A percentile compares a stretch with the other conserved stretches of the same genome.
Evolutionary conservation across 768 basidiomycete species (phyloP).

Genomic region (Chalciporus piperatus): DNA sequence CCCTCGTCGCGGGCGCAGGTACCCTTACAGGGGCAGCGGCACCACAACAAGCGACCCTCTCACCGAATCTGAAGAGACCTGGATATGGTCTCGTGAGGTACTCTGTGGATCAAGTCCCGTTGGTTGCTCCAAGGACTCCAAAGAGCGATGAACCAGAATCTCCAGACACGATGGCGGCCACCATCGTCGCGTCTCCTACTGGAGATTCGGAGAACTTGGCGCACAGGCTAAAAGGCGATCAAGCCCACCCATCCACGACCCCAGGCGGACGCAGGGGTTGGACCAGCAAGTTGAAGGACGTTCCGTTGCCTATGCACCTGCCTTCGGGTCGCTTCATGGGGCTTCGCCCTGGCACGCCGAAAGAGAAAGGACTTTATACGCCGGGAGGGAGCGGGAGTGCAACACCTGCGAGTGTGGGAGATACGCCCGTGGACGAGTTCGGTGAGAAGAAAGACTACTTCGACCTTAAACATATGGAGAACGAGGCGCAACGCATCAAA

Average conservation of each 20-base stretch:
- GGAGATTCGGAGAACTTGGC: slow-evolving; percentile 4
- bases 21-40: slow-evolving; percentile 62
- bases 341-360: slow-evolving; percentile 9
- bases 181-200: slow-evolving; percentile 17
- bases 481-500: slow-evolving; percentile 18
- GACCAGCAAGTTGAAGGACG: slow-evolving; percentile 39
- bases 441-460: slow-evolving; percentile 29
- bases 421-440: slow-evolving; percentile 18
- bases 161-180: slow-evolving; percentile 14
- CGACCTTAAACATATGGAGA: slow-evolving; percentile 29
- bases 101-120: slow-evolving; percentile 16
- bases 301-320: slow-evolving; percentile 31
- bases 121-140: not conserved
- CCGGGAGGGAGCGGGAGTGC: slow-evolving; percentile 15
- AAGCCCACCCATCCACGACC: not conserved
- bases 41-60: slow-evolving; percentile 44
- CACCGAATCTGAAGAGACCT: slow-evolving; percentile 57
- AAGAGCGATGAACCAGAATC: slow-evolving; percentile 10
- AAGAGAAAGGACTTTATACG: slow-evolving; percentile 4
- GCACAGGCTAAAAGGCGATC: not conserved
- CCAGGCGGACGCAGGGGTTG: slow-evolving; percentile 28
- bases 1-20: slow-evolving; percentile 68
- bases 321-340: slow-evolving; percentile 13
- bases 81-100: slow-evolving; percentile 69
- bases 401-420: slow-evolving; percentile 21